Conservation (phyloP, 257 asterid species). For the Salvia splendens region DNA sequence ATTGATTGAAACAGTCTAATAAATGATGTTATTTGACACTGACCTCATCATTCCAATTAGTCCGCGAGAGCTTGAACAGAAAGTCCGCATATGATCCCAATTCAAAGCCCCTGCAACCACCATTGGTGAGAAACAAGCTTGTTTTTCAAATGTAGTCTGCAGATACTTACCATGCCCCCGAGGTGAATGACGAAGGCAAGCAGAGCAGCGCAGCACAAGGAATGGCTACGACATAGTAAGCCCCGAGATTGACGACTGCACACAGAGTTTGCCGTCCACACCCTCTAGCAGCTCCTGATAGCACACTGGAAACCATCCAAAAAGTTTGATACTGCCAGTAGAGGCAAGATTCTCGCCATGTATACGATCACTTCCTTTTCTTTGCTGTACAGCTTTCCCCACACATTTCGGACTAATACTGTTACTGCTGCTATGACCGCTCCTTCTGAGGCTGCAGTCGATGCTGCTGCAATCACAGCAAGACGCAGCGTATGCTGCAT, state of each 20-base stretch:
- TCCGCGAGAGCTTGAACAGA: conserved; percentile 50
- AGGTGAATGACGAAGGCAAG: conserved; percentile 51
- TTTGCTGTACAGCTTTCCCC: conserved; percentile 72
- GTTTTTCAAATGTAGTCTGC: not conserved
- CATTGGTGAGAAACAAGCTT: not conserved
- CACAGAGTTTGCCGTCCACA: conserved; percentile 77
- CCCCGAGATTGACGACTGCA: conserved; percentile 63
- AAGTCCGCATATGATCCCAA: conserved; percentile 67
- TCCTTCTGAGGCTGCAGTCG: conserved; percentile 55
- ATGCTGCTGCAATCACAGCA: conserved; percentile 50
- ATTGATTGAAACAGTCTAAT: not conserved
- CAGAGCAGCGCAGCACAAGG: conserved; percentile 53
- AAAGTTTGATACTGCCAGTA: conserved; percentile 75
- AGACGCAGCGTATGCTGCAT: conserved; percentile 50
- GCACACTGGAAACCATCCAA: conserved; percentile 79
- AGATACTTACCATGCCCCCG: conserved; percentile 57
- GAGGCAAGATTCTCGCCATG: conserved; percentile 63
- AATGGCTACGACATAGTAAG: conserved; percentile 62
- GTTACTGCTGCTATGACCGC: conserved; percentile 41
- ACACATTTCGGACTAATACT: conserved; percentile 48
- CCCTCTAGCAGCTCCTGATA: conserved; percentile 87
- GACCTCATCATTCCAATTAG: conserved; percentile 67
- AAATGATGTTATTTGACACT: conserved; percentile 16
- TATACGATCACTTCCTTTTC: conserved; percentile 62
- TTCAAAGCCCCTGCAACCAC: conserved; percentile 65